These are phyloP conservation scores for Oryza rufipogon DNA, from an alignment of 176 grass and related monocot species.

Conservation along the genomic window DNA sequence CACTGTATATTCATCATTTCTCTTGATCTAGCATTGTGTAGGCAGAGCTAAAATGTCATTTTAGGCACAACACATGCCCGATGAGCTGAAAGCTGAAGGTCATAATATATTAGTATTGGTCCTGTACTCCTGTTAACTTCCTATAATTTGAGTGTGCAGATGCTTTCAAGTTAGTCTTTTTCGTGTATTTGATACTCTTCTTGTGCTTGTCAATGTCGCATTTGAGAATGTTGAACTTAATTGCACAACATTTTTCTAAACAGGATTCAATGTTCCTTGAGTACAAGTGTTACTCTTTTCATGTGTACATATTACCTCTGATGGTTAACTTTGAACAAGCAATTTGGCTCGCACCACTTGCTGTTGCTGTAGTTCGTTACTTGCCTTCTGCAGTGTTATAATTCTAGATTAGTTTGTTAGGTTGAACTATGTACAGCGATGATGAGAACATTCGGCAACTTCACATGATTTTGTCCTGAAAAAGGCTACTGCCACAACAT, in stretches of 20 bases:
- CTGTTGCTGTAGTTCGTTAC: not conserved
- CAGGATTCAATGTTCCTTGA: not conserved
- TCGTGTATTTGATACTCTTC: slow-evolving; percentile 2
- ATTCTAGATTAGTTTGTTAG: not conserved
- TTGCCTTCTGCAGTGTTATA: not conserved
- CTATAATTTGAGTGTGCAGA: not conserved
- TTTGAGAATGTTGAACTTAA: not conserved
- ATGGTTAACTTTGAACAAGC: not conserved
- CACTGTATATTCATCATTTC: not conserved
- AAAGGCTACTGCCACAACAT: slow-evolving; percentile 19
- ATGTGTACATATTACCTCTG: not conserved
- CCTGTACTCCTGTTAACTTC: not conserved
- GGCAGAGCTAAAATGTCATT: not conserved
- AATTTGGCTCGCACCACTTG: not conserved
- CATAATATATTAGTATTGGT: not conserved
- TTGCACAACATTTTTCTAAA: not conserved
- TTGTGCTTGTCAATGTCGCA: not conserved
- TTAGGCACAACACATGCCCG: not conserved
- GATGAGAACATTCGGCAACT: slow-evolving; percentile 4
- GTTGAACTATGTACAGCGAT: not conserved
- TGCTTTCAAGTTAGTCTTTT: not conserved
- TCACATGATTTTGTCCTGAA: slow-evolving; percentile 4
- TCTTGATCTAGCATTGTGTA: not conserved
- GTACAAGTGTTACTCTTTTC: not conserved
- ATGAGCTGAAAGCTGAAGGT: not conserved